A percentile compares a stretch with the other conserved stretches of the same genome.
These are phyloP conservation scores for Verticillium zaregamsianum DNA, from an alignment of 2,329 filamentous ascomycete genomes.

Conservation along the genomic window DNA sequence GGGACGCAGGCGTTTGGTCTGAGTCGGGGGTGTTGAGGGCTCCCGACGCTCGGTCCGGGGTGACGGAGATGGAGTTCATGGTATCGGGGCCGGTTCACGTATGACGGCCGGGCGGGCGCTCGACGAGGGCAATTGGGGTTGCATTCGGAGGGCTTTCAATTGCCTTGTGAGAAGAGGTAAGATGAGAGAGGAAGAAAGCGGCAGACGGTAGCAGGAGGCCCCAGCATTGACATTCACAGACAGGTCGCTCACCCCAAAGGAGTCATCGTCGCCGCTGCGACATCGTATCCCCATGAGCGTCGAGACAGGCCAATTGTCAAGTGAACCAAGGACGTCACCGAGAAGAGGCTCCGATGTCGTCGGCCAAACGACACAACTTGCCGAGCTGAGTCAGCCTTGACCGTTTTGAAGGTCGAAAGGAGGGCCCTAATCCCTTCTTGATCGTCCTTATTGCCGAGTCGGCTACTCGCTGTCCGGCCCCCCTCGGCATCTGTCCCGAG, in stretches of 20 bases:
- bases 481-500: background rate
- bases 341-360: constrained; percentile 2
- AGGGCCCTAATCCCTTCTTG: background rate
- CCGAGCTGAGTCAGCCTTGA: background rate
- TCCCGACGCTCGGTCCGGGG: background rate
- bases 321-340: background rate
- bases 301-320: background rate
- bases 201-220: background rate
- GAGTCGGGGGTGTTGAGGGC: background rate
- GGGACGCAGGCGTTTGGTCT: background rate
- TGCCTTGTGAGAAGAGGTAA: background rate
- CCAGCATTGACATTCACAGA: background rate
- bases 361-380: background rate
- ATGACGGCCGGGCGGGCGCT: background rate
- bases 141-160: background rate
- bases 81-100: background rate
- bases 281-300: background rate
- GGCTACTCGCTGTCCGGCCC: background rate
- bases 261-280: background rate
- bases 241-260: background rate
- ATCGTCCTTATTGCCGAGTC: background rate
- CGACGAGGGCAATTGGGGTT: background rate
- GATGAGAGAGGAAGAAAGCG: background rate
- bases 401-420: background rate
- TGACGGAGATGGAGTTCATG: background rate